Conservation (phyloP, 352 stramenopile species). For the Poterioochromonas sp. region DNA sequence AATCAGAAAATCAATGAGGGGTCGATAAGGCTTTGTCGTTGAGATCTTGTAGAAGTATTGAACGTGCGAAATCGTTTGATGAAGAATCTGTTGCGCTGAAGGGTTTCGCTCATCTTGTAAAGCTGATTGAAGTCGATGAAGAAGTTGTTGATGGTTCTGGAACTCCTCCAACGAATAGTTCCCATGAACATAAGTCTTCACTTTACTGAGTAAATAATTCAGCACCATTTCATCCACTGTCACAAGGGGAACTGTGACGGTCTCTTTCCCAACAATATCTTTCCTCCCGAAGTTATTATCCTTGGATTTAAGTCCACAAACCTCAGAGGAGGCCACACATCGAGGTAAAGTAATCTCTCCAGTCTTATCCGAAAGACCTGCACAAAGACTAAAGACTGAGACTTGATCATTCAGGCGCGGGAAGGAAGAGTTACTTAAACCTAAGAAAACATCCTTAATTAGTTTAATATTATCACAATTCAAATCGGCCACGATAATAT, state of each 20-base stretch:
- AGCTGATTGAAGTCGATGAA: background rate
- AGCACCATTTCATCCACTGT: too few species aligned
- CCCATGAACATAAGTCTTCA: background rate
- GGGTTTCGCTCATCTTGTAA: background rate
- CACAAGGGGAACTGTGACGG: too few species aligned
- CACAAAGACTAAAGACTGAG: background rate
- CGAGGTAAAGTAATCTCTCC: too few species aligned
- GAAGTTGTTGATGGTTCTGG: background rate
- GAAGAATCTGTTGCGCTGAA: background rate
- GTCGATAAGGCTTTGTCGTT: background rate
- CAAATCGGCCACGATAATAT: background rate
- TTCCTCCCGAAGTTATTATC: too few species aligned
- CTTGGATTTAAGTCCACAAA: too few species aligned
- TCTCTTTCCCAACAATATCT: too few species aligned
- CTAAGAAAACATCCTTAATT: background rate
- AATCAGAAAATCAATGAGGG: background rate
- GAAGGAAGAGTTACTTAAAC: background rate
- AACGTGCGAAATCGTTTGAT: too few species aligned
- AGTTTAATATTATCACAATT: background rate
- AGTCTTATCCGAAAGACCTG: too few species aligned
- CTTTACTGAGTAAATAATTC: too few species aligned
- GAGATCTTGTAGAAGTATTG: background rate
- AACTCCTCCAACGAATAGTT: background rate
- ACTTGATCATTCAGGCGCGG: background rate
- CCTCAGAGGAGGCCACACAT: too few species aligned